Evolutionary conservation across 2,329 filamentous ascomycete genomes (phyloP).

Genomic region (Aspergillus neotritici): DNA sequence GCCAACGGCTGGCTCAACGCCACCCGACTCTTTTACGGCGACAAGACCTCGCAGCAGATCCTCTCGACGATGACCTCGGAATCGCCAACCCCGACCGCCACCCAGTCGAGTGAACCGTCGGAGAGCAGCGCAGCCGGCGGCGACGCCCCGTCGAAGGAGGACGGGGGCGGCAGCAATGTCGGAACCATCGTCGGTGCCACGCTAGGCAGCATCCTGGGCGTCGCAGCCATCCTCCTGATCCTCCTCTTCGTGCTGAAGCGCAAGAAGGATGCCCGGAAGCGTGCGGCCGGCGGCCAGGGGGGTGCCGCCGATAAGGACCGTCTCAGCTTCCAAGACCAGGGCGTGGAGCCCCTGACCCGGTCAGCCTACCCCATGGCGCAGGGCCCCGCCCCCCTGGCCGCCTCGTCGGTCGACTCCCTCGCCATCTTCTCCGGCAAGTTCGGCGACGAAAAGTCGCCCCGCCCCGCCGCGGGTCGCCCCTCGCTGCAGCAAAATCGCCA

Average conservation of each 20-base stretch:
- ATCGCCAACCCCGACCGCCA: conserved; percentile 24
- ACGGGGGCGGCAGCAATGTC: conserved; percentile 14
- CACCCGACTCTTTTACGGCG: conserved; percentile 54
- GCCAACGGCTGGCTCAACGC: conserved; percentile 75
- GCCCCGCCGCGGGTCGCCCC: conserved; percentile 15
- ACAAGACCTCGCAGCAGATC: conserved; percentile 37
- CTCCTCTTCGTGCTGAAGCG: conserved; percentile 64
- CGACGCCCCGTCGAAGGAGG: conserved; percentile 21
- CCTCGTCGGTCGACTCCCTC: conserved; percentile 34
- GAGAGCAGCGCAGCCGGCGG: conserved; percentile 28
- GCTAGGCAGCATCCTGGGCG: conserved; percentile 72
- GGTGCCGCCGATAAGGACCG: conserved; percentile 54
- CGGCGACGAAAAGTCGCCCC: conserved; percentile 29
- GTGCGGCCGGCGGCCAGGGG: conserved; percentile 46
- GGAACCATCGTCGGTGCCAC: conserved; percentile 71
- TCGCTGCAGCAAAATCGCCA: conserved; percentile 16
- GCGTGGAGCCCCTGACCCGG: conserved; percentile 39
- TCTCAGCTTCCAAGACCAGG: conserved; percentile 42
- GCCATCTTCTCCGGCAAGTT: conserved; percentile 38
- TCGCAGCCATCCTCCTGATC: conserved; percentile 64
- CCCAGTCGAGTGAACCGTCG: conserved; percentile 26
- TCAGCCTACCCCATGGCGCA: conserved; percentile 43
- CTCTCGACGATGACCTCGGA: conserved; percentile 21
- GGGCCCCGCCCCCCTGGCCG: conserved; percentile 32
- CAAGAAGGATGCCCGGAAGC: conserved; percentile 48